phyloP scores from a whole-genome alignment of 345 rosid species.

The Eucalyptus tenuipes region DNA sequence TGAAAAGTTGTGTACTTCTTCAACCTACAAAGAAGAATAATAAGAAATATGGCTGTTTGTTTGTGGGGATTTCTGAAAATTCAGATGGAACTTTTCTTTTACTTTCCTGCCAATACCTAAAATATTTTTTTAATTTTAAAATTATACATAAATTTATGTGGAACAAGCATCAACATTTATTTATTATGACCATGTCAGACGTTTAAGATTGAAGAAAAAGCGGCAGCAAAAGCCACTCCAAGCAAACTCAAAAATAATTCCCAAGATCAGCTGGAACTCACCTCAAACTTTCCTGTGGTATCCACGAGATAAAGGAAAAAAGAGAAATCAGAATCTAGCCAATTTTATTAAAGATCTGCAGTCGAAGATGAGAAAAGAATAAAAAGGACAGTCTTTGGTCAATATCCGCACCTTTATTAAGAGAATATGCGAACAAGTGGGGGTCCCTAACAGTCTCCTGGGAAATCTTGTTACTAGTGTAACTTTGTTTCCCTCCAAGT shows the following conservation, averaged over 20 bases:
- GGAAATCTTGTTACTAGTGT: constrained; percentile 61
- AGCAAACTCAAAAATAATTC: neutral
- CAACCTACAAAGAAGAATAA: constrained; percentile 40
- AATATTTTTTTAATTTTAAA: neutral
- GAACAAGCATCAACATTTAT: neutral
- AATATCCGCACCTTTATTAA: constrained; percentile 47
- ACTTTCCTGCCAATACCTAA: neutral
- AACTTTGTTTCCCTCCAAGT: constrained; percentile 95
- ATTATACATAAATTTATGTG: neutral
- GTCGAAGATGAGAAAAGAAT: neutral
- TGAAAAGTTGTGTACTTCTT: constrained; percentile 84
- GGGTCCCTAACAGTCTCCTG: constrained; percentile 70
- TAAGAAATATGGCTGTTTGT: neutral
- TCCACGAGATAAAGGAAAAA: constrained; percentile 10
- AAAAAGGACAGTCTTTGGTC: neutral
- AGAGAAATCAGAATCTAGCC: constrained; percentile 22
- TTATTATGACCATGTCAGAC: neutral
- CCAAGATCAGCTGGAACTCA: constrained; percentile 25
- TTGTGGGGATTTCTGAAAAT: neutral
- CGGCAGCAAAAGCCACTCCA: neutral
- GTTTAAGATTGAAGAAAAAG: neutral
- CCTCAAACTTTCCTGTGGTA: constrained; percentile 84
- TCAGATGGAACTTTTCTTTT: neutral
- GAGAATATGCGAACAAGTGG: constrained; percentile 64
- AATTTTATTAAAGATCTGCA: neutral